phyloP scores from a whole-genome alignment of 2,329 filamentous ascomycete genomes.

The Boeremia exigua region DNA sequence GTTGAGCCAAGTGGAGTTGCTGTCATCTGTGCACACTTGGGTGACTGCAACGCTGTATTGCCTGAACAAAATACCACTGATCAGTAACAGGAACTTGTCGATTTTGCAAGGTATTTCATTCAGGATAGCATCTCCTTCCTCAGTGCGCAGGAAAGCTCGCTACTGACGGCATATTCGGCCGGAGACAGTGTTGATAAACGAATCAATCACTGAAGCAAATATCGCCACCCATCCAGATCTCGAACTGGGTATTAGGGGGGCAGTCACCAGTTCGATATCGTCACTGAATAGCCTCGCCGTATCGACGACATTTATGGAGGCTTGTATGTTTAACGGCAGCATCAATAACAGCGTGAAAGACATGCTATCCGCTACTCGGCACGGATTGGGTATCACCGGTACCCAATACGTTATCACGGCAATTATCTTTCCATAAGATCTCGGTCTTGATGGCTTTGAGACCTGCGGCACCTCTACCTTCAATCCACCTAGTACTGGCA shows the following conservation, averaged over 20 bases:
- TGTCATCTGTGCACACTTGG: conserved; percentile 36
- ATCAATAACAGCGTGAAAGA: conserved; percentile 32
- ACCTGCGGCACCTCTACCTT: conserved; percentile 28
- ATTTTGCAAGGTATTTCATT: conserved; percentile 29
- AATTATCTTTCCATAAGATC: conserved; percentile 29
- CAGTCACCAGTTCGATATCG: conserved; percentile 36
- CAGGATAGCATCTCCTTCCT: conserved; percentile 33
- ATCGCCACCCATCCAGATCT: conserved; percentile 37
- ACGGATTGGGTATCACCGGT: conserved; percentile 38
- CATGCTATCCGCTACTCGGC: conserved; percentile 42
- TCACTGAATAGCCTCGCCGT: conserved; percentile 31
- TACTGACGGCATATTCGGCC: conserved; percentile 43
- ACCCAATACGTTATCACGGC: conserved; percentile 34
- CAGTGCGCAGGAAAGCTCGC: conserved; percentile 34
- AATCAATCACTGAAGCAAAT: conserved; percentile 34
- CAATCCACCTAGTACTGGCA: conserved; percentile 36
- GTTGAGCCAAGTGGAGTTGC: conserved; percentile 46
- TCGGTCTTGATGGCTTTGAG: conserved; percentile 11
- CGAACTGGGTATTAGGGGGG: conserved; percentile 42
- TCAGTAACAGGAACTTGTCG: conserved; percentile 22
- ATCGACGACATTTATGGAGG: conserved; percentile 50
- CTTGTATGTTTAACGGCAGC: conserved; percentile 34
- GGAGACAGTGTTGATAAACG: conserved; percentile 42
- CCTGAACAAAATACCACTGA: neutral
- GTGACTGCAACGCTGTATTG: neutral